A percentile compares a stretch with the other conserved stretches of the same genome.
phyloP scores from a whole-genome alignment of 768 basidiomycete genomes.

The Amyloporia xantha region DNA sequence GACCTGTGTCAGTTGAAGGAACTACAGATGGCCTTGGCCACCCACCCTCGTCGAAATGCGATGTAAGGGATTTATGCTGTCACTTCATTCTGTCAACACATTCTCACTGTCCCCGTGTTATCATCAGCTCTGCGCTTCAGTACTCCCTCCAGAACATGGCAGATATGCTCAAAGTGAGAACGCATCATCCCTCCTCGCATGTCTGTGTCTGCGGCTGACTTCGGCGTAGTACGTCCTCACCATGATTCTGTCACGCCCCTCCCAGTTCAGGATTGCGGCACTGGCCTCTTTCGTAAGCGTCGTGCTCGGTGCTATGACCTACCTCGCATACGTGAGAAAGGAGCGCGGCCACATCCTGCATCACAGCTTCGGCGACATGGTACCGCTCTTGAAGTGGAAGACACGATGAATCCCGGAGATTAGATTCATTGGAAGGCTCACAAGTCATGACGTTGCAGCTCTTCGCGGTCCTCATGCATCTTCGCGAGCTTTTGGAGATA shows the following conservation, averaged over 20 bases:
- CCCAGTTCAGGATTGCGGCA: slow-evolving; percentile 29
- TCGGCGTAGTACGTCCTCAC: slow-evolving; percentile 26
- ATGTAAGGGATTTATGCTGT: too few species aligned
- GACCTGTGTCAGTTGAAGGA: slow-evolving; percentile 45
- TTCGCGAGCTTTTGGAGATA: too few species aligned
- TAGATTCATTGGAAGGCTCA: background rate
- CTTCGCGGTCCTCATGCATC: background rate
- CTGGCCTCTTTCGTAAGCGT: slow-evolving; percentile 28
- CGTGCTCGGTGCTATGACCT: slow-evolving; percentile 22
- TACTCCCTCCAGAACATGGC: slow-evolving; percentile 28
- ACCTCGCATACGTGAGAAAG: slow-evolving; percentile 26
- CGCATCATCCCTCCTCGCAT: background rate
- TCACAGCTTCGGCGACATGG: slow-evolving; percentile 9
- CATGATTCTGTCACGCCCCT: slow-evolving; percentile 28
- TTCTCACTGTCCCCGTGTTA: background rate
- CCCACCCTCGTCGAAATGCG: slow-evolving; percentile 39
- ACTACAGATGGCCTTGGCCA: slow-evolving; percentile 36
- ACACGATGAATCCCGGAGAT: background rate
- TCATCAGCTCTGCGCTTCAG: slow-evolving; percentile 26
- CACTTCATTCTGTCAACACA: too few species aligned
- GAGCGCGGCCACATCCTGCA: slow-evolving; percentile 29
- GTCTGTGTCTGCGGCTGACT: background rate
- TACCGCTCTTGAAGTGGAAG: slow-evolving; percentile 7
- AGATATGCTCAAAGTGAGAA: slow-evolving; percentile 22
- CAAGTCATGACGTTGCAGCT: background rate